Evolutionary conservation across 495 filamentous ascomycete species (phyloP).

Genomic region (Penicillium turbatum): DNA sequence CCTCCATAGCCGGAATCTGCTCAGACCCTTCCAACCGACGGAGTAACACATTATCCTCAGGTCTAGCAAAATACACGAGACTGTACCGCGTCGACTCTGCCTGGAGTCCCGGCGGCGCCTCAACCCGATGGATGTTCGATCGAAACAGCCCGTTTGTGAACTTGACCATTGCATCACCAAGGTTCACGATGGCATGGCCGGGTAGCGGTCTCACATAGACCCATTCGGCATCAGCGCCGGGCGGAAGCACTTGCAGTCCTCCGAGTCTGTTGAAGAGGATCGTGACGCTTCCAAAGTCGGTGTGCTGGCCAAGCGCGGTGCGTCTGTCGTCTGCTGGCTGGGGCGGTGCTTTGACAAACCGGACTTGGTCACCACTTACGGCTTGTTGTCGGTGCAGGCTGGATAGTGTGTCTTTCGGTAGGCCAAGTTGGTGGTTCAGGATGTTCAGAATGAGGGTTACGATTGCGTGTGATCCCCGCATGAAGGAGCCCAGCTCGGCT

Average conservation of each 20-base stretch:
- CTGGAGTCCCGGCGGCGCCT: slow-evolving; percentile 53
- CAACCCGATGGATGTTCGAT: slow-evolving; percentile 61
- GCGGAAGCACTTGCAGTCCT: slow-evolving; percentile 54
- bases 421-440: slow-evolving; percentile 47
- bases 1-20: slow-evolving; percentile 28
- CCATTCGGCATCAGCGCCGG: slow-evolving; percentile 49
- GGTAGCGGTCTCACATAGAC: slow-evolving; percentile 54
- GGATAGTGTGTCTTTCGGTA: slow-evolving; percentile 45
- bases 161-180: slow-evolving; percentile 62
- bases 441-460: slow-evolving; percentile 45
- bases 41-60: slow-evolving; percentile 54
- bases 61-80: slow-evolving; percentile 59
- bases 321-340: slow-evolving; percentile 39
- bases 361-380: slow-evolving; percentile 55
- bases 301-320: slow-evolving; percentile 47
- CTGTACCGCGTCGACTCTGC: slow-evolving; percentile 49
- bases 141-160: slow-evolving; percentile 59
- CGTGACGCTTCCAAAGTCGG: slow-evolving; percentile 52
- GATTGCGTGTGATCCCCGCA: slow-evolving; percentile 45
- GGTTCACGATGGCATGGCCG: slow-evolving; percentile 58
- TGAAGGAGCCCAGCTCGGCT: slow-evolving; percentile 43
- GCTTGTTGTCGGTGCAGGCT: slow-evolving; percentile 47
- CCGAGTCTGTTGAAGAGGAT: slow-evolving; percentile 59
- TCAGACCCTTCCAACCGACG: slow-evolving; percentile 38
- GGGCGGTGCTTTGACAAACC: slow-evolving; percentile 48